These are phyloP conservation scores for Brassica balearica DNA, from an alignment of 441 rosid species.

Conservation along the genomic window DNA sequence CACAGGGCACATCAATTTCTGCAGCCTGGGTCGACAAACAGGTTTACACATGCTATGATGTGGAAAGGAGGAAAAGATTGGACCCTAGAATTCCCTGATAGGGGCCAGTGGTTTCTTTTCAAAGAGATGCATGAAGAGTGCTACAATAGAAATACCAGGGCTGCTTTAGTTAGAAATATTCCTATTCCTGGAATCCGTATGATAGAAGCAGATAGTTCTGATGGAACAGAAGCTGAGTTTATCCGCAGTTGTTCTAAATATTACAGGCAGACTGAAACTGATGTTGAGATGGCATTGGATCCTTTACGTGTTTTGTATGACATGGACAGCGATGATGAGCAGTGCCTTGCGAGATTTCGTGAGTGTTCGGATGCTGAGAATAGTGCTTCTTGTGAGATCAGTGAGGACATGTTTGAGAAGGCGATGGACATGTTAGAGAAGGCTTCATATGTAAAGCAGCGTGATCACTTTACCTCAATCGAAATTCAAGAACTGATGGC, in stretches of 20 bases:
- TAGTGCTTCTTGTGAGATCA: constrained; percentile 49
- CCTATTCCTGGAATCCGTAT: constrained; percentile 89
- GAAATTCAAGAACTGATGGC: constrained; percentile 73
- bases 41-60: constrained; percentile 98
- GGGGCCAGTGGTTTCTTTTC: constrained; percentile 91
- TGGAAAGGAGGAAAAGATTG: constrained; percentile 99
- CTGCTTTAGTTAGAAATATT: constrained; percentile 83
- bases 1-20: constrained; percentile 90
- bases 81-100: constrained; percentile 85
- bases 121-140: constrained; percentile 99
- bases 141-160: constrained; percentile 76
- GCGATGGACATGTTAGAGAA: constrained; percentile 86
- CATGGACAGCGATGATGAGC: constrained; percentile 96
- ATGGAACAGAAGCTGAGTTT: constrained; percentile 54
- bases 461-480: constrained; percentile 66
- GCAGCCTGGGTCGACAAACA: constrained; percentile 92
- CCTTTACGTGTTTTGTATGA: constrained; percentile 81
- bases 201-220: constrained; percentile 69
- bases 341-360: constrained; percentile 56
- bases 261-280: constrained; percentile 78
- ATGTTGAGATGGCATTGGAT: constrained; percentile 90
- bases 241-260: constrained; percentile 65
- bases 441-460: constrained; percentile 73
- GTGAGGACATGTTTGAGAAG: constrained; percentile 78
- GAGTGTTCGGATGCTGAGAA: constrained; percentile 53